Conservation (phyloP, 2,329 filamentous ascomycete species). For the Diaporthe longicolla region DNA sequence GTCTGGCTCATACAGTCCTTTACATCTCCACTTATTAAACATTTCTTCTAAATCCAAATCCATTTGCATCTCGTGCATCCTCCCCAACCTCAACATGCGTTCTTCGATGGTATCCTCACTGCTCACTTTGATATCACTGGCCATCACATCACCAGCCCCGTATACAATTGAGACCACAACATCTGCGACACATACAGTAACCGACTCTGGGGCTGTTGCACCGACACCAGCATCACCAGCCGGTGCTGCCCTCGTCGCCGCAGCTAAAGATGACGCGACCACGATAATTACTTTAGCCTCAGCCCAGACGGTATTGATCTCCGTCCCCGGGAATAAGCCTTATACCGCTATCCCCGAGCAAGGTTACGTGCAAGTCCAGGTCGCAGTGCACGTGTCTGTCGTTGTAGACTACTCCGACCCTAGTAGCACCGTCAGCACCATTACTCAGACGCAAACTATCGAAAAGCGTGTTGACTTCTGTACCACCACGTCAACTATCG, state of each 20-base stretch:
- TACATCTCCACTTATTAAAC: accelerated
- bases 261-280: neutral
- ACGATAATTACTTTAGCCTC: slow-evolving; percentile 7
- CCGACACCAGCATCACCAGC: neutral
- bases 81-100: neutral
- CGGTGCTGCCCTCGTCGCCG: neutral
- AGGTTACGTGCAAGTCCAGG: slow-evolving; percentile 11
- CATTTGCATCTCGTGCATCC: neutral
- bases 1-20: neutral
- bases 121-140: neutral
- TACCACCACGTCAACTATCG: neutral
- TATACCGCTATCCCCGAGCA: slow-evolving; percentile 12
- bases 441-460: neutral
- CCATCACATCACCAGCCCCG: neutral
- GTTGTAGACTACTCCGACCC: slow-evolving; percentile 1
- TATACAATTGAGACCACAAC: neutral
- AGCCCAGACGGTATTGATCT: neutral
- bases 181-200: neutral
- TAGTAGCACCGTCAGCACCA: slow-evolving; percentile 6
- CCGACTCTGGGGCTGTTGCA: neutral
- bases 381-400: neutral
- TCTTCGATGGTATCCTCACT: neutral
- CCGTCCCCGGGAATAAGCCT: neutral
- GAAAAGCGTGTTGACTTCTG: slow-evolving; percentile 18
- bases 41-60: neutral